Evolutionary conservation across 371 early-diverging fungal species (phyloP).

Genomic region (Circinella minor): DNA sequence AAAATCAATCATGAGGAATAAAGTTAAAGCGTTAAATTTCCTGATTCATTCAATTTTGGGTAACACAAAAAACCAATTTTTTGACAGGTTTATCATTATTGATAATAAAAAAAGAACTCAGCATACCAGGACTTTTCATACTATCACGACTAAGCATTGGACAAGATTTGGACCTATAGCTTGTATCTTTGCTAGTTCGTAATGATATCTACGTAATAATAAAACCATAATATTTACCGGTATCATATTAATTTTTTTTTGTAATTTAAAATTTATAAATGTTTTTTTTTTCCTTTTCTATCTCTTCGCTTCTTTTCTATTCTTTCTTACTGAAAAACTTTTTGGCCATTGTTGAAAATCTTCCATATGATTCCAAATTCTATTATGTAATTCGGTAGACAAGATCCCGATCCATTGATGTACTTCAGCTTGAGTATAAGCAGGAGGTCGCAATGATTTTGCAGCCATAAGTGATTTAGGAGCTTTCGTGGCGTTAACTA

Average conservation of each 20-base stretch:
- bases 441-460: constrained; percentile 54
- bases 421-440: constrained; percentile 32
- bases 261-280: too few relatives aligned
- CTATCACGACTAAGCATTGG: constrained; percentile 25
- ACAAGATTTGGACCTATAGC: constrained; percentile 35
- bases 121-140: constrained; percentile 29
- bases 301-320: too few relatives aligned
- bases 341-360: constrained; percentile 59
- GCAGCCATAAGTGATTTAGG: constrained; percentile 65
- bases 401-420: constrained; percentile 63
- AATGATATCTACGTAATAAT: constrained; percentile 6
- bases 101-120: too few relatives aligned
- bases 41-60: too few relatives aligned
- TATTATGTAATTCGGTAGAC: constrained; percentile 56
- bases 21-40: too few relatives aligned
- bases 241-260: too few relatives aligned
- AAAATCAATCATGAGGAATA: neutral
- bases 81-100: too few relatives aligned
- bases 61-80: too few relatives aligned
- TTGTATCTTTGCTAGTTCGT: constrained; percentile 14
- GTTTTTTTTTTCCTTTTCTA: too few relatives aligned
- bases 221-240: too few relatives aligned
- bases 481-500: constrained; percentile 51
- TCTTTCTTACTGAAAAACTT: constrained; percentile 35
- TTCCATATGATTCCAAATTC: constrained; percentile 57